Percentiles rank a stretch among this genome's conserved stretches.
Conservation (phyloP, 495 filamentous ascomycete species). For the Lasiosphaeris hirsuta region DNA sequence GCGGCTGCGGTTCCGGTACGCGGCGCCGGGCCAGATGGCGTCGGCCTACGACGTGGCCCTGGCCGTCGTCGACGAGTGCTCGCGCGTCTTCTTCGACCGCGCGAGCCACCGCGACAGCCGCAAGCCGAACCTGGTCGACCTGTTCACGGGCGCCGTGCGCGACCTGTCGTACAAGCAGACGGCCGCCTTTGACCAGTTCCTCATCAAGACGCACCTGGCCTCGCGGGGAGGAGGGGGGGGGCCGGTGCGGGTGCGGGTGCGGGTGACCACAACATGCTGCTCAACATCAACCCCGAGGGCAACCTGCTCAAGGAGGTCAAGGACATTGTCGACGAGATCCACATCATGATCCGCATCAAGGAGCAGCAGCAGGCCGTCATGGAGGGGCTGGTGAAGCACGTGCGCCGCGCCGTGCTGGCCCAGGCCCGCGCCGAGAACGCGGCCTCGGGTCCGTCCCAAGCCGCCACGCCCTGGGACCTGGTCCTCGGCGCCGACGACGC, state of each 20-base stretch:
- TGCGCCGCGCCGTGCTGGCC: conserved; percentile 24
- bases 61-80: conserved; percentile 60
- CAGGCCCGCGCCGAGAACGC: not conserved
- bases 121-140: conserved; percentile 61
- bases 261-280: conserved; percentile 54
- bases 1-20: conserved; percentile 22
- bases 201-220: conserved; percentile 30
- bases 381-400: conserved; percentile 56
- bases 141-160: conserved; percentile 62
- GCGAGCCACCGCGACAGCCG: conserved; percentile 34
- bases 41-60: conserved; percentile 61
- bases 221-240: conserved; percentile 26
- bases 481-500: not conserved
- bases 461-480: conserved; percentile 10
- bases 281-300: conserved; percentile 68
- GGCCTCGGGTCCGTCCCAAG: not conserved
- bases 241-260: too few species aligned
- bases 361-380: conserved; percentile 56
- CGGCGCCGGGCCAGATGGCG: conserved; percentile 54
- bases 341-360: conserved; percentile 66
- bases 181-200: conserved; percentile 32
- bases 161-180: conserved; percentile 42
- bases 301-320: conserved; percentile 63
- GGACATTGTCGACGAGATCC: conserved; percentile 69
- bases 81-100: conserved; percentile 58